These are phyloP conservation scores for Cladochytrium replicatum DNA, from an alignment of 192 early-diverging fungal species.

Conservation along the genomic window DNA sequence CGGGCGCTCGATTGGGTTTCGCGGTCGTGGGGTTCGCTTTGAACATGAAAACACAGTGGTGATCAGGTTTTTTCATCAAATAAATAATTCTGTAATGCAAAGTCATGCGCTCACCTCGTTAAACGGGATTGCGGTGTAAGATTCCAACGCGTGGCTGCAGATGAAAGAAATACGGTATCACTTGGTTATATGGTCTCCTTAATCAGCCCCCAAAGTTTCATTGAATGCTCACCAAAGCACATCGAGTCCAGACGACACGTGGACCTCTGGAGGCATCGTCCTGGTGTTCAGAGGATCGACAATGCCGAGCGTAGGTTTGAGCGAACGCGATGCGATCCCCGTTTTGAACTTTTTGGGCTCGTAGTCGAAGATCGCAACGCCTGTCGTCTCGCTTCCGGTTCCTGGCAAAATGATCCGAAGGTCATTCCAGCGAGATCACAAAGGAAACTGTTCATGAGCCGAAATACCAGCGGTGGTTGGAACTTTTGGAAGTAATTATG, in stretches of 20 bases:
- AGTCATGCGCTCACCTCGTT: no score
- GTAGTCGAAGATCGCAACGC: conserved; percentile 90
- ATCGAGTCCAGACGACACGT: conserved; percentile 76
- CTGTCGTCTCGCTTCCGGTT: conserved; percentile 83
- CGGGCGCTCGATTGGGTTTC: conserved; percentile 71
- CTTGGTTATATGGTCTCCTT: background rate
- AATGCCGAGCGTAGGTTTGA: conserved; percentile 77
- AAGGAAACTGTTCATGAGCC: background rate
- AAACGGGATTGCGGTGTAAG: conserved; percentile 85
- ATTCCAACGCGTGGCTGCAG: conserved; percentile 73
- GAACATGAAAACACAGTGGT: no score
- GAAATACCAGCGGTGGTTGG: conserved; percentile 30
- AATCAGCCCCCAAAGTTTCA: background rate
- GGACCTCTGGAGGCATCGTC: conserved; percentile 77
- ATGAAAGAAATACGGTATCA: background rate
- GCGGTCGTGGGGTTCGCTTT: conserved; percentile 66
- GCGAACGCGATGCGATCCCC: conserved; percentile 73
- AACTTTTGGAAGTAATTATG: conserved; percentile 13
- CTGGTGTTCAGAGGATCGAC: conserved; percentile 82
- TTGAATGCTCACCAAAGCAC: conserved; percentile 48
- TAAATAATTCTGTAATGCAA: no score
- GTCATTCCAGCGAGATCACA: background rate
- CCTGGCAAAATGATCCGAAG: conserved; percentile 16
- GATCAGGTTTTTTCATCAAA: no score
- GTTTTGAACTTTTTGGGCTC: conserved; percentile 75